Conservation (phyloP, 805 yeast species). For the Diddensiella transvaalensis region DNA sequence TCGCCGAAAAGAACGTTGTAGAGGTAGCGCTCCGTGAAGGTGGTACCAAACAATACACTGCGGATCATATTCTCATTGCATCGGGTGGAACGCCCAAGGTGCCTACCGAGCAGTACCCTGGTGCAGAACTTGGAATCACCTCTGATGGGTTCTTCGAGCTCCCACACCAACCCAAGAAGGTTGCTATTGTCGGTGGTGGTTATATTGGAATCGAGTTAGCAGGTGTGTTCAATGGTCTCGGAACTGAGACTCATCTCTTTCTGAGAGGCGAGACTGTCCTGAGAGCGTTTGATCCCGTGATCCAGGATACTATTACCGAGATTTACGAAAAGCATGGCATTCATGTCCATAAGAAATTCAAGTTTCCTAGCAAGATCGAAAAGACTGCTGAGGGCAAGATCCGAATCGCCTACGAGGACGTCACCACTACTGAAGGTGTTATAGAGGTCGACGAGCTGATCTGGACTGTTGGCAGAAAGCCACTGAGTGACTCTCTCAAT, state of each 20-base stretch:
- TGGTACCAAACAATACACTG: conserved; percentile 55
- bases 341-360: conserved; percentile 66
- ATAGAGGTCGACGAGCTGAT: conserved; percentile 74
- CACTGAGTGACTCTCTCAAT: conserved; percentile 63
- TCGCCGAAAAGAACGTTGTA: conserved; percentile 56
- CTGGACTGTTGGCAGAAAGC: conserved; percentile 93
- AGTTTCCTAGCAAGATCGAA: conserved; percentile 40
- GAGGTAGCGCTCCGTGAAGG: conserved; percentile 72
- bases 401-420: conserved; percentile 42
- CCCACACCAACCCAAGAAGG: conserved; percentile 80
- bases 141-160: conserved; percentile 90
- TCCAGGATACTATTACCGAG: conserved; percentile 76
- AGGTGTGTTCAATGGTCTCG: conserved; percentile 88
- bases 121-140: conserved; percentile 76
- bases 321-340: conserved; percentile 79
- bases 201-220: conserved; percentile 95
- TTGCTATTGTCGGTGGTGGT: conserved; percentile 96
- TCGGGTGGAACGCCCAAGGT: conserved; percentile 85
- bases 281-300: conserved; percentile 79
- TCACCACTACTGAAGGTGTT: conserved; percentile 34
- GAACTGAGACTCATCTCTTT: conserved; percentile 79
- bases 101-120: conserved; percentile 65
- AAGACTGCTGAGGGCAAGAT: conserved; percentile 44
- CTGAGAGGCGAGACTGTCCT: conserved; percentile 90
- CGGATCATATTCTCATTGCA: conserved; percentile 82